Evolutionary conservation across 805 yeast species (phyloP), one percentile per base, ranked within the genome.

Genomic region (Dipodascopsis tothii): DNA sequence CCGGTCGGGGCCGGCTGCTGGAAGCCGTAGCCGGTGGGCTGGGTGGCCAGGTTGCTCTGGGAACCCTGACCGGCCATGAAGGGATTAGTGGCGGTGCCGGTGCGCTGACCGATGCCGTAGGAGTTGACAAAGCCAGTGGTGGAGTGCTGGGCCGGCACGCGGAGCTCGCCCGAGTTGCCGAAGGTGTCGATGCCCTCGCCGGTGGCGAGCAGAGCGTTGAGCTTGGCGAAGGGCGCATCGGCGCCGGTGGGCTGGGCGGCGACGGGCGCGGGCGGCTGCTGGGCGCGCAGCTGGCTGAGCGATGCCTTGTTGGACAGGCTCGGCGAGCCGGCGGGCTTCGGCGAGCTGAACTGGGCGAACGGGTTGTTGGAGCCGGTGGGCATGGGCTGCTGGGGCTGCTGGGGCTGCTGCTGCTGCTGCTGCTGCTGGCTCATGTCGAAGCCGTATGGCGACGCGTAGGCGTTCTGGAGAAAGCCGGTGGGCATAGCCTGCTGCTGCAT

Each of bases 141-240:
- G 1, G 96, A 90, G 61, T 84, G 90, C 59, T 90, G 96, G 37
- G 94, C 94, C 2, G 97, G 95, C 43, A 90, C 75, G 67, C 96
- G 79, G 5, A 78, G 63, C 18, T 77, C 80, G 43, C 95, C 95
- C 16, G 82, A 78, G 63, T 85, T 86, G 61, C 95, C 95, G 63
- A 84, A 92, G 0, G 96, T 88, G 66, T 88, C 98, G 45, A 86
- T 70, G 25, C 95, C 96, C 0, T 95, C 84, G 22, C 95, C 96
- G 35, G 78, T 75, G 9, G 92, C 85, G 52, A 90, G 69, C 43
- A 88, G 70, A 42, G 75, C 73, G 66, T 87, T 87, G 59, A 90
- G 73, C 48, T 84, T 88, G 20, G 47, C 39, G 17, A 35, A 21
- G 50, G 55, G 86, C 69, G 71, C 75, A 65, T 61, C 7, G 51